Base-by-base conservation (phyloP, 1,284 basidiomycete genomes). In the Nidula niveotomentosa region DNA sequence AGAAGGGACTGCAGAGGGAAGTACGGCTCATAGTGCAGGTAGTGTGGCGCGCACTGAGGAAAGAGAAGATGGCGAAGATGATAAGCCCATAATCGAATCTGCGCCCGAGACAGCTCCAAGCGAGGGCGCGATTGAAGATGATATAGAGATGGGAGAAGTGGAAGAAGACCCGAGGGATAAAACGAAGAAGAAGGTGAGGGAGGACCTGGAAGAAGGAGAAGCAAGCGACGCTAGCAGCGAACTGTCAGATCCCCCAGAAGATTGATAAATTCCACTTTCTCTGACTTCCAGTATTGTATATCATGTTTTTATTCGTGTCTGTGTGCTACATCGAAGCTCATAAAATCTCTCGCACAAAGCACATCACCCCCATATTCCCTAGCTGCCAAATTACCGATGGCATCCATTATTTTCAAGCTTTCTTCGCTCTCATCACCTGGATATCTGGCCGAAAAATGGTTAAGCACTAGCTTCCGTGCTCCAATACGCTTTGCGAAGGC, bases 71-170 rank as follows among this genome's bases (percentile, higher is more conserved):
- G 49, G 23, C 8, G 62, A 64, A 45, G 65, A 62, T 37, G 59
- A 58, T 7, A 58, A 64, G 49, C 10, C 33, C 2, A 47, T 15
- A 15, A 18, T 6, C 12, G n/a, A 10, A 47, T 18, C 18, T 6
- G n/a, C 23, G 13, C 12, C 18, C 4, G 68, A 63, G 54, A 58
- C 56, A 1, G 23, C 10, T 23, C 12, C 34, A 6, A 57, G 69
- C 61, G 62, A 75, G 64, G 61, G 55, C 2, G 49, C 65, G 39
- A 70, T 69, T 17, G 79, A 80, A 49, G 81, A 88, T 58, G 89
- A 92, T 59, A 90, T 92, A 56, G 90, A 92, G 69, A 91, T 92
- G 90, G 90, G 90, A n/a, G 90, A 92, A 65, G 80, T 92, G 3
- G 85, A 87, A 56, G 90, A 91, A 65, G 81, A 83, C 52, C 81